Base-by-base conservation (phyloP, 805 yeast species). In the Starmerella stigmatis region DNA sequence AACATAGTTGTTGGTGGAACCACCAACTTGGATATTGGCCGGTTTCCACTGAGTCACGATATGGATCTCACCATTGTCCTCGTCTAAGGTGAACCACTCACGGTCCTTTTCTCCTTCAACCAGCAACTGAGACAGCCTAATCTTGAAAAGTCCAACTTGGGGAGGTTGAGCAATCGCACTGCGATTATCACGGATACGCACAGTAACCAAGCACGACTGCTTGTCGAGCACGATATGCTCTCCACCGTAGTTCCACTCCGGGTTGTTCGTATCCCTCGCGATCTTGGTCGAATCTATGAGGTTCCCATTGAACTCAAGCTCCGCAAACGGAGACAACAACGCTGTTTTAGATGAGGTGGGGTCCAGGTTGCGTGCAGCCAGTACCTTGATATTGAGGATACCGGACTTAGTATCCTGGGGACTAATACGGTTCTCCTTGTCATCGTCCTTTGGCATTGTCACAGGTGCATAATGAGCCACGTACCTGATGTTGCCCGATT, bases 381-480 rank as follows among this genome's bases (percentile, higher is more conserved):
- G 59, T 39, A 84, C 64, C 48, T 78, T 81, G 54, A 89, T 66
- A 57, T 78, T 72, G 17, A 81, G 76, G 56, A 94, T 79, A 72
- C 99, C 99, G 13, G 96, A 86, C 65, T 89, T 89, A 61, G 85
- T 75, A 53, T 86, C 96, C 36, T 95, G 95, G 37, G 94, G 83
- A 17, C 49, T 48, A 12, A 30, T 17, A 63, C 86, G 95, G 3
- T 84, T 79, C 47, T 74, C 71, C 13, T 58, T 57, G 19, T 45
- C 50, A 8, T 50, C 42, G 11, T n/a, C 28, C 45, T 52, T 54
- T 17, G 69, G 68, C 55, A 62, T 62, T 49, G 86, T 65, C 12
- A 92, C 79, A 32, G 94, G 92, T 71, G 78, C 78, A 67, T 73
- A 83, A 51, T 76, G 76, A 55, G 83, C 70, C 51, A 83, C 86